Percentiles rank a stretch among this genome's conserved stretches.
phyloP scores from a whole-genome alignment of 768 basidiomycete species.

The Lanmaoa rubissima region DNA sequence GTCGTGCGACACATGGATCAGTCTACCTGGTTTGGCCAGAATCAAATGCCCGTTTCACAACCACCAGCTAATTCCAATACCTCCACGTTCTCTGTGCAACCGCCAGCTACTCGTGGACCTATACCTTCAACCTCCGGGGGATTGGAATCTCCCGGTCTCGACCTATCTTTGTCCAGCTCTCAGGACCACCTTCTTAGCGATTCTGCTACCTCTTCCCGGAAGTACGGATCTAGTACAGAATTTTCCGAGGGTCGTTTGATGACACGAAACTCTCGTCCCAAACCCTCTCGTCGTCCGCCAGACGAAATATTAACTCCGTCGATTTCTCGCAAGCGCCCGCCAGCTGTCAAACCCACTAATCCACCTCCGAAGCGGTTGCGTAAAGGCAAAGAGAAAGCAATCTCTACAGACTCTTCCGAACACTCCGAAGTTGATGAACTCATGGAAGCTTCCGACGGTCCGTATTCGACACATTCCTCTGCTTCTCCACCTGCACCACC shows the following conservation, averaged over 20 bases:
- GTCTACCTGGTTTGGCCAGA: conserved; percentile 18
- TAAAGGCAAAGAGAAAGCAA: conserved; percentile 31
- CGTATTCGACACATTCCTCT: conserved; percentile 12
- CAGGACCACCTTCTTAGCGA: conserved; percentile 1
- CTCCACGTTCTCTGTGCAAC: conserved; percentile 4
- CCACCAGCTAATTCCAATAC: conserved; percentile 1
- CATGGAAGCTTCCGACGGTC: conserved; percentile 6
- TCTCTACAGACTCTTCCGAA: conserved; percentile 18
- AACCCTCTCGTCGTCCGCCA: conserved; percentile 1
- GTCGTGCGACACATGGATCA: conserved; percentile 32
- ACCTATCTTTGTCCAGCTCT: not conserved
- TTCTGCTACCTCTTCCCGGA: conserved; percentile 1
- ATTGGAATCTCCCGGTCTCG: not conserved
- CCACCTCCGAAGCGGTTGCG: conserved; percentile 21
- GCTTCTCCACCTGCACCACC: conserved; percentile 15
- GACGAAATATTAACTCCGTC: conserved; percentile 8
- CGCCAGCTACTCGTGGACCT: not conserved
- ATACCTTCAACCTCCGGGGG: not conserved
- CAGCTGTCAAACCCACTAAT: conserved; percentile 15
- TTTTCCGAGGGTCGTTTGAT: conserved; percentile 6
- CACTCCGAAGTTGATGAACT: conserved; percentile 16
- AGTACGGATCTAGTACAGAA: conserved; percentile 4
- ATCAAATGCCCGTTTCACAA: conserved; percentile 18
- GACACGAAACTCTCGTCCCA: conserved; percentile 6
- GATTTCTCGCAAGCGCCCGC: conserved; percentile 24